These are phyloP conservation scores for Picochlorum costavermella DNA, from an alignment of 139 green algal genomes.

Conservation along the genomic window DNA sequence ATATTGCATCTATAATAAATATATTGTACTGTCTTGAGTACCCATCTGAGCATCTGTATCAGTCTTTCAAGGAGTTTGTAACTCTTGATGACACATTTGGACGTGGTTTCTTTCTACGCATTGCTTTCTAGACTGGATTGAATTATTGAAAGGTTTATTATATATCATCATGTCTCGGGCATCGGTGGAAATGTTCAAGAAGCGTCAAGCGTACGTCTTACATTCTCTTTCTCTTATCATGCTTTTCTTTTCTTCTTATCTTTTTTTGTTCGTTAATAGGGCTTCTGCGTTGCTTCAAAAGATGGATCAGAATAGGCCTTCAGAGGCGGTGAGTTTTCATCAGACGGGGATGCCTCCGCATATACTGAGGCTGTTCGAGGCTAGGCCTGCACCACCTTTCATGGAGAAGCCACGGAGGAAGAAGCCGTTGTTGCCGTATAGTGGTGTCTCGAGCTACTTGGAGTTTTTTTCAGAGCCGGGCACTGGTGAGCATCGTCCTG, in stretches of 20 bases:
- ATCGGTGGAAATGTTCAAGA: too few relatives aligned
- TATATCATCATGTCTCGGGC: too few relatives aligned
- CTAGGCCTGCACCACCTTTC: conserved; percentile 26
- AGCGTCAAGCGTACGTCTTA: background rate
- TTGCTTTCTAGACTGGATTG: too few relatives aligned
- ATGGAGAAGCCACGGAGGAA: conserved; percentile 16
- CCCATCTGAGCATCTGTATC: too few relatives aligned
- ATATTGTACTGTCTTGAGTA: too few relatives aligned
- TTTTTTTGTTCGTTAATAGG: background rate
- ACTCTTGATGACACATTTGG: too few relatives aligned
- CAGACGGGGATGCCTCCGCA: conserved; percentile 61
- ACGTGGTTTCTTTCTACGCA: too few relatives aligned
- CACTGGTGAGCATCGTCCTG: conserved; percentile 68
- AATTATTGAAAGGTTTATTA: too few relatives aligned
- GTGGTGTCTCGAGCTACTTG: conserved; percentile 54
- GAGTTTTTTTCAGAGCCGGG: conserved; percentile 52
- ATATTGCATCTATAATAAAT: too few relatives aligned
- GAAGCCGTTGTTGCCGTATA: conserved; percentile 33
- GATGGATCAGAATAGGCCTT: conserved; percentile 33
- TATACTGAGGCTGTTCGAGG: conserved; percentile 65
- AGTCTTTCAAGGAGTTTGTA: too few relatives aligned
- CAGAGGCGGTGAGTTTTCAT: conserved; percentile 48
- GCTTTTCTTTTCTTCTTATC: background rate
- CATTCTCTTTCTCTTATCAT: background rate
- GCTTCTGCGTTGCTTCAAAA: conserved; percentile 16